Evolutionary conservation across 1,139 yeast species (phyloP).

Genomic region (Hanseniaspora uvarum): DNA sequence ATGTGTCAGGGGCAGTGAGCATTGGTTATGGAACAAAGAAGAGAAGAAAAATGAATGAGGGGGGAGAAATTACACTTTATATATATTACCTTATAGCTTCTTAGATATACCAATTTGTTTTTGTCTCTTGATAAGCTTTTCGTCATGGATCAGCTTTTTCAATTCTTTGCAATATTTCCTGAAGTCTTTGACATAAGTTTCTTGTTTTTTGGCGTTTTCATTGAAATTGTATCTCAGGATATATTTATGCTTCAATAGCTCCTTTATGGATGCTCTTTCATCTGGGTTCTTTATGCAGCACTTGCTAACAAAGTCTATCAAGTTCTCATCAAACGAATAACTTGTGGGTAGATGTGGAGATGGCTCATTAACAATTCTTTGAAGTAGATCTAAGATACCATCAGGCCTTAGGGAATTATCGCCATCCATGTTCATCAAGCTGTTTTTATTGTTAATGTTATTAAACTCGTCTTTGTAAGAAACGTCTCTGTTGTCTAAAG

Average conservation of each 20-base stretch:
- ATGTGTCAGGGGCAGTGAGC: slow-evolving; percentile 46
- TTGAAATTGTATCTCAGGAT: slow-evolving; percentile 25
- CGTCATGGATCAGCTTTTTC: slow-evolving; percentile 27
- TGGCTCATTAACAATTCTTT: slow-evolving; percentile 83
- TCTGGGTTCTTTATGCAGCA: slow-evolving; percentile 59
- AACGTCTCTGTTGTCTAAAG: slow-evolving; percentile 32
- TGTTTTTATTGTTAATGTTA: not conserved
- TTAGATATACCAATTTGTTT: slow-evolving; percentile 17
- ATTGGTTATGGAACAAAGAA: slow-evolving; percentile 40
- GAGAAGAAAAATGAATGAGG: slow-evolving; percentile 9
- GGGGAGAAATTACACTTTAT: slow-evolving; percentile 2
- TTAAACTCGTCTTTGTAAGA: not conserved
- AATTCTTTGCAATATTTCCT: slow-evolving; percentile 30
- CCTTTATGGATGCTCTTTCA: slow-evolving; percentile 53
- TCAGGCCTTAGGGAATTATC: slow-evolving; percentile 56
- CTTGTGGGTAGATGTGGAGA: slow-evolving; percentile 59
- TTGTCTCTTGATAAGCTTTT: slow-evolving; percentile 28
- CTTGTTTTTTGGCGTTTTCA: slow-evolving; percentile 19
- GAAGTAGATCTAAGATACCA: slow-evolving; percentile 81
- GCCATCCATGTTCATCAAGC: slow-evolving; percentile 21
- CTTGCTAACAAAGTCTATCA: slow-evolving; percentile 55
- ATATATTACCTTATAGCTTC: slow-evolving; percentile 19
- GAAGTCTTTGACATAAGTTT: slow-evolving; percentile 23
- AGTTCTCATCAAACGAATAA: slow-evolving; percentile 26
- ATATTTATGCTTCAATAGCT: slow-evolving; percentile 36